A percentile compares a stretch with the other conserved stretches of the same genome.
phyloP scores from a whole-genome alignment of 305 asterid species.

The Petunia hybrid region DNA sequence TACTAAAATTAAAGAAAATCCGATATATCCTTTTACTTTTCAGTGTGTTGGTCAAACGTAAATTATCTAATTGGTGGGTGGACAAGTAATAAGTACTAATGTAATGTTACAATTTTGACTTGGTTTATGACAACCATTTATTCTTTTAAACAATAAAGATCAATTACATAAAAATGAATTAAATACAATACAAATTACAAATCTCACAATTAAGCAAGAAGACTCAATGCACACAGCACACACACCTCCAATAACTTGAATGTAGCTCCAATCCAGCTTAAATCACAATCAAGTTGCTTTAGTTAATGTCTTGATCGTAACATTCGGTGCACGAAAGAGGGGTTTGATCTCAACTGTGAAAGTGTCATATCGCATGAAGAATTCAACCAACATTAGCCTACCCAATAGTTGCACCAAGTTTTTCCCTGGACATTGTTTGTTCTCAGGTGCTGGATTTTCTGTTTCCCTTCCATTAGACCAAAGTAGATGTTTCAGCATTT shows the following conservation, averaged over 20 bases:
- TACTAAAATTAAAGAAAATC: too few relatives aligned
- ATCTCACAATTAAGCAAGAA: background rate
- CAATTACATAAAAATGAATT: background rate
- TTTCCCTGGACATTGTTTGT: constrained; percentile 64
- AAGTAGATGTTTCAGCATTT: constrained; percentile 49
- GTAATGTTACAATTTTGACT: background rate
- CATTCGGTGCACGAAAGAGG: constrained; percentile 45
- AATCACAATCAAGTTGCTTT: constrained; percentile 32
- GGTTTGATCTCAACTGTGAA: constrained; percentile 41
- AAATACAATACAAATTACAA: background rate
- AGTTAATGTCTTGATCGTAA: constrained; percentile 46
- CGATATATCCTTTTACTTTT: too few relatives aligned
- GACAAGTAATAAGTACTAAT: background rate
- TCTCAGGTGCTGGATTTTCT: constrained; percentile 43
- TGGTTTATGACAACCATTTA: background rate
- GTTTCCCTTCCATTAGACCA: constrained; percentile 65
- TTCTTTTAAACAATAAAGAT: background rate
- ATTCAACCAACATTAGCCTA: constrained; percentile 57
- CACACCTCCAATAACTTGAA: background rate
- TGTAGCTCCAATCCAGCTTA: background rate
- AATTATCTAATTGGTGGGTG: background rate
- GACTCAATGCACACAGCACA: background rate
- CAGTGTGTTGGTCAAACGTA: too few relatives aligned
- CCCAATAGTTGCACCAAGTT: constrained; percentile 54
- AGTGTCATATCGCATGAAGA: constrained; percentile 56